Evolutionary conservation across 2,329 filamentous ascomycete species (phyloP), one percentile per base, ranked within the genome.

Genomic region (Dryadomyces sulphureus): DNA sequence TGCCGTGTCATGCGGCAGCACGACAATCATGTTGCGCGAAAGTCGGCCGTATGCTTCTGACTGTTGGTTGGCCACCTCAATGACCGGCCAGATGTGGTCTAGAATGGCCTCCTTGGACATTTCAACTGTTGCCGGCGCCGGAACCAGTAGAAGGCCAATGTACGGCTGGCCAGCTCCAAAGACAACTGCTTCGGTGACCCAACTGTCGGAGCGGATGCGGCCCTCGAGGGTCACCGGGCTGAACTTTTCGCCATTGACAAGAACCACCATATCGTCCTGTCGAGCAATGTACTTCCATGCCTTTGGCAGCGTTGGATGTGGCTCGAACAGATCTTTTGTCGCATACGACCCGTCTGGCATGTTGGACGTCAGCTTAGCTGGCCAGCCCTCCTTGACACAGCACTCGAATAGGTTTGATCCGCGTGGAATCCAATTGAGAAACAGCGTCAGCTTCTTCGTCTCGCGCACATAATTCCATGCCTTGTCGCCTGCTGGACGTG

Each of bases 391-490:
- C 0, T 62, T 57, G 0, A 66, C 57, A 11, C 60, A 51, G 44
- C 62, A 60, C 53, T 68, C 52, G 56, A 62, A 67, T 47, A 57
- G 48, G 46, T 63, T 52, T 3, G n/a, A 8, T 57, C 63, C 48
- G 61, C 59, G 43, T 19, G 61, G 48, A 27, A 53, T 50, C 58
- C 55, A 59, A n/a, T 46, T 40, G 56, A 54, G 61, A 40, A 51
- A 64, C 45, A 63, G 62, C 16, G 41, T 41, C 12, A 32, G 12
- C 20, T 19, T 20, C 7, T 64, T 62, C 41, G 60, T 60, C 27
- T 69, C 63, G 25, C 68, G 67, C n/a, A 79, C 58, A 50, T 78
- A 81, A 53, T 77, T 72, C 78, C 77, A 82, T 3, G 64, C 69
- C 38, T 67, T 68, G 55, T 81, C 77, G 1, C 60, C 67, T 3